These are phyloP conservation scores for Phytophthora europaea DNA, from an alignment of 352 stramenopile species.

Conservation along the genomic window DNA sequence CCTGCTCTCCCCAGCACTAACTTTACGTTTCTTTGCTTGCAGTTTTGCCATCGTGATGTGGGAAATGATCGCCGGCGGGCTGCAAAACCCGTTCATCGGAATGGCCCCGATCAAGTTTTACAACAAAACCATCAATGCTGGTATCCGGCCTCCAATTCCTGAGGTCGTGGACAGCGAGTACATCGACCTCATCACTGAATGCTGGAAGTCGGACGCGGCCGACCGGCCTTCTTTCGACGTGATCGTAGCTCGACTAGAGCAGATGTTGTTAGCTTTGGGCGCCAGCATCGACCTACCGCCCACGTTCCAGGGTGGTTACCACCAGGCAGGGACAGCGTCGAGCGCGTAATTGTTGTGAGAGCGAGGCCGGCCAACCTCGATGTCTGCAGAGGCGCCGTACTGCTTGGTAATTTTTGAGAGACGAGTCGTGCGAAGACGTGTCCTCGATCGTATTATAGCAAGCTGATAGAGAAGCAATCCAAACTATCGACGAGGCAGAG, in stretches of 20 bases:
- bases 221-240: slow-evolving; percentile 81
- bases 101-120: slow-evolving; percentile 94
- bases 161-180: slow-evolving; percentile 79
- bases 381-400: slow-evolving; percentile 29
- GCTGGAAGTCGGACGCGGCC: slow-evolving; percentile 83
- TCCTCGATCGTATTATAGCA: slow-evolving; percentile 54
- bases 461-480: slow-evolving; percentile 48
- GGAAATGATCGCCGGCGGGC: slow-evolving; percentile 88
- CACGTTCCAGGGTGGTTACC: slow-evolving; percentile 88
- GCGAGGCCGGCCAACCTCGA: slow-evolving; percentile 2
- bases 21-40: neutral
- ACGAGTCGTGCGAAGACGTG: slow-evolving; percentile 39
- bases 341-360: slow-evolving; percentile 43
- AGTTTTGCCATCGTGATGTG: slow-evolving; percentile 93
- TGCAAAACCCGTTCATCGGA: slow-evolving; percentile 89
- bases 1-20: neutral
- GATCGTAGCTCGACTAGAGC: slow-evolving; percentile 83
- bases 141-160: slow-evolving; percentile 76
- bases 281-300: slow-evolving; percentile 86
- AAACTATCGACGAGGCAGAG: slow-evolving; percentile 43
- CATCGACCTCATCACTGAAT: slow-evolving; percentile 80
- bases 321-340: slow-evolving; percentile 54
- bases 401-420: slow-evolving; percentile 46
- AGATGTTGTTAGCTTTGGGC: slow-evolving; percentile 75
- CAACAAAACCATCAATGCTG: slow-evolving; percentile 87